A percentile compares a stretch with the other conserved stretches of the same genome.
Conservation (phyloP, 192 early-diverging fungal species). For the Coemansia asiatica region DNA sequence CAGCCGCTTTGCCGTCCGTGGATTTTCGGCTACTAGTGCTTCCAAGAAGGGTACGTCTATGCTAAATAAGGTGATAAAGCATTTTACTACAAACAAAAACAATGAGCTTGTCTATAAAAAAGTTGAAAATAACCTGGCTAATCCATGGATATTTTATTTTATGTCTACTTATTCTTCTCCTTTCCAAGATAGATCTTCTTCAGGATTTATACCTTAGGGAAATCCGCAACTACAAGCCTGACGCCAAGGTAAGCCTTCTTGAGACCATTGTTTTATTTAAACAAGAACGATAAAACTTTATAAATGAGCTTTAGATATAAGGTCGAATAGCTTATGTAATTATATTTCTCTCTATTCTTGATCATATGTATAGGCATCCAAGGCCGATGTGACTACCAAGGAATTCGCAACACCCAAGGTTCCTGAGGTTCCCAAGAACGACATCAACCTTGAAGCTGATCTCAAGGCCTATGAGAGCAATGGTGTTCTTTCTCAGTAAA, state of each 20-base stretch:
- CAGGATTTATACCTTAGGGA: conserved; percentile 53
- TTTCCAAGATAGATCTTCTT: conserved; percentile 30
- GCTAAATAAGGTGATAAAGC: not conserved
- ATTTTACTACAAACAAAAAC: not conserved
- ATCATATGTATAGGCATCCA: conserved; percentile 16
- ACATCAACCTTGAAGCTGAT: conserved; percentile 35
- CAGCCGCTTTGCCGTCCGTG: conserved; percentile 31
- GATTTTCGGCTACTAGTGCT: conserved; percentile 29
- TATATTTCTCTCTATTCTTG: not conserved
- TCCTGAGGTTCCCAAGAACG: conserved; percentile 44
- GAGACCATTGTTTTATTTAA: not conserved
- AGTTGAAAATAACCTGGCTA: not conserved
- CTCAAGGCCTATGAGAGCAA: conserved; percentile 48
- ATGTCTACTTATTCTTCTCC: not conserved
- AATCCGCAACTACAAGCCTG: conserved; percentile 52
- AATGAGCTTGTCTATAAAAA: too few relatives aligned
- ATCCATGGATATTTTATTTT: not conserved
- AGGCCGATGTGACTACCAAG: conserved; percentile 48
- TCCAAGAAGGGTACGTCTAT: conserved; percentile 32
- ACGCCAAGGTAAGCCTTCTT: conserved; percentile 32
- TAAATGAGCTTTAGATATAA: not conserved
- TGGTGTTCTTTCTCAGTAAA: conserved; percentile 32
- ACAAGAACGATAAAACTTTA: not conserved
- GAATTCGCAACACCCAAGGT: conserved; percentile 42
- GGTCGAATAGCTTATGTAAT: too few relatives aligned